phyloP scores from a whole-genome alignment of 352 stramenopile genomes.

The Phytophthora sp. region DNA sequence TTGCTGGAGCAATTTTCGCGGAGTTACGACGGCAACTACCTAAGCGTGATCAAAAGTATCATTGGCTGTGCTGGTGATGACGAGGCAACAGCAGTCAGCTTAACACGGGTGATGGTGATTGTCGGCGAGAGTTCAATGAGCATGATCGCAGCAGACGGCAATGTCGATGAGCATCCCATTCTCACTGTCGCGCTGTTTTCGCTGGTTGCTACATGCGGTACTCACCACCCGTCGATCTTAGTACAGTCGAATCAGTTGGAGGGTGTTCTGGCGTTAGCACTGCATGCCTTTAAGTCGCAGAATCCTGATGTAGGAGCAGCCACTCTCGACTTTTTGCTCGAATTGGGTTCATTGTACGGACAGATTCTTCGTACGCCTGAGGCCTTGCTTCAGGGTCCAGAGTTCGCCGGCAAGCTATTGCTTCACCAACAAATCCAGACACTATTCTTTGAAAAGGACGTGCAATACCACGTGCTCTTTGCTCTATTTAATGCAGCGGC shows the following conservation, averaged over 20 bases:
- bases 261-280: slow-evolving; percentile 52
- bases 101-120: slow-evolving; percentile 75
- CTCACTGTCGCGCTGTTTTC: slow-evolving; percentile 65
- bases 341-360: slow-evolving; percentile 73
- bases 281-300: slow-evolving; percentile 71
- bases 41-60: slow-evolving; percentile 76
- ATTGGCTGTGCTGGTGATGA: slow-evolving; percentile 69
- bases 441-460: slow-evolving; percentile 82
- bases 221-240: slow-evolving; percentile 63
- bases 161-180: slow-evolving; percentile 56
- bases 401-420: slow-evolving; percentile 60
- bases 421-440: slow-evolving; percentile 70
- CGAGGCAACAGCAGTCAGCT: slow-evolving; percentile 53
- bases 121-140: slow-evolving; percentile 56
- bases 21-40: slow-evolving; percentile 64
- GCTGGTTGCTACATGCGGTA: slow-evolving; percentile 61
- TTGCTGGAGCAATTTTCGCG: slow-evolving; percentile 69
- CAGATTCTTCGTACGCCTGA: slow-evolving; percentile 70
- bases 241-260: slow-evolving; percentile 77
- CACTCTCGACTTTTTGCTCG: slow-evolving; percentile 66
- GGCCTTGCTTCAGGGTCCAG: slow-evolving; percentile 47
- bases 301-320: slow-evolving; percentile 65
- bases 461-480: slow-evolving; percentile 74
- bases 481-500: slow-evolving; percentile 71
- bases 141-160: slow-evolving; percentile 56